Evolutionary conservation across 345 rosid species (phyloP).

Genomic region (Microthlaspi erraticum): DNA sequence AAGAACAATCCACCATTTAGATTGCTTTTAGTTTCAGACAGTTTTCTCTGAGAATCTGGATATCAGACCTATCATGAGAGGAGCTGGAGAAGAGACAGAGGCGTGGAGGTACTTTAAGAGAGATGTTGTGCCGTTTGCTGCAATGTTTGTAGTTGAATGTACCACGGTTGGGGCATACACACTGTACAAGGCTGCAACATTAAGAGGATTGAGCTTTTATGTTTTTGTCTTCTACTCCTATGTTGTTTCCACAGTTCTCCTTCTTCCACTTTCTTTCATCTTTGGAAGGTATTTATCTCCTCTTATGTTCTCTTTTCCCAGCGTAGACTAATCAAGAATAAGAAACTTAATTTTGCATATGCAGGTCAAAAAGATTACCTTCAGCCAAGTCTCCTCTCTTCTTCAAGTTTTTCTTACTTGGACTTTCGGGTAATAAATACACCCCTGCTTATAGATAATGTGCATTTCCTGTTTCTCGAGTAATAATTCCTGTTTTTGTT

Average conservation of each 20-base stretch:
- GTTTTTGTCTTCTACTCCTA: constrained; percentile 46
- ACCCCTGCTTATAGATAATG: too few species aligned
- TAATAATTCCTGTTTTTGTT: constrained; percentile 1
- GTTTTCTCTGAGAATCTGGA: background rate
- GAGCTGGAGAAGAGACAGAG: constrained; percentile 10
- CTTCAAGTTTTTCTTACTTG: constrained; percentile 39
- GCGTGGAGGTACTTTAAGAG: constrained; percentile 28
- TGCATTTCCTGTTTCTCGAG: constrained; percentile 24
- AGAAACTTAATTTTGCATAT: background rate
- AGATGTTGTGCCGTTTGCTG: constrained; percentile 46
- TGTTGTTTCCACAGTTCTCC: constrained; percentile 34
- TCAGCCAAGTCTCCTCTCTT: constrained; percentile 28
- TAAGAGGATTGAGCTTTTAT: constrained; percentile 47
- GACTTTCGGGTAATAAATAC: background rate
- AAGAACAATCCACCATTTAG: too few species aligned
- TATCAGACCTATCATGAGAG: constrained; percentile 17
- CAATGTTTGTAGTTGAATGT: constrained; percentile 42
- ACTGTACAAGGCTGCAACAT: constrained; percentile 50
- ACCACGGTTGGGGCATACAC: constrained; percentile 42
- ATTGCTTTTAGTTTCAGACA: background rate
- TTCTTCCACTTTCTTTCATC: constrained; percentile 37
- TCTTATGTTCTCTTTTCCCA: background rate
- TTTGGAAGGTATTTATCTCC: constrained; percentile 29
- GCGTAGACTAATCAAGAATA: background rate
- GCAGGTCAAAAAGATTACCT: constrained; percentile 38